Base-by-base conservation (phyloP, 176 grass and related monocot species). In the Paspalum notatum region DNA sequence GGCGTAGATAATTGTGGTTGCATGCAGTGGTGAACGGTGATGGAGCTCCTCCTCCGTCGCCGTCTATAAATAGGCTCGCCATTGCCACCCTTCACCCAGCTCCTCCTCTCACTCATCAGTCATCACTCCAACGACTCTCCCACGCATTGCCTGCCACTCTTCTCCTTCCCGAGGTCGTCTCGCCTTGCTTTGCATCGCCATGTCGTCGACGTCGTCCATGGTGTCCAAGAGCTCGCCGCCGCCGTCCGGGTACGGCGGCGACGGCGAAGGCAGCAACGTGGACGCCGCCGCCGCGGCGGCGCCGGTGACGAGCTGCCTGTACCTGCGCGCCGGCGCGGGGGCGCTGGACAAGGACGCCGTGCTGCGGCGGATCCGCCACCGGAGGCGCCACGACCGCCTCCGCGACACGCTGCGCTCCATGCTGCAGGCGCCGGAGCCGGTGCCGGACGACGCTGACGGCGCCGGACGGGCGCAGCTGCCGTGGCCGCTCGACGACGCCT, bases 301-400 rank as follows among this genome's bases (percentile, higher is more conserved):
- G 43, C 71, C 79, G 12, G 83, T 92, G 4, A 93, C 88, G 18
- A 91, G 65, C 51, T 73, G 43, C 62, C 77, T 97, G 47, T 91
- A 83, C 81, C 81, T 97, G 16, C 89, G 76, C 1, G 58, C 81
- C 7, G 79, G 72, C 9, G 14, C 44, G 13, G 73, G 77, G 18
- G 42, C 85, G 16, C 74, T 97, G 25, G 91, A 91, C 38, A 89
- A 69, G 89, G 91, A 93, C 21, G 70, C 83, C 39, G 86, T 97
- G 63, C 91, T 97, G 49, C 84, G 91, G 18, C 88, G 91, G 70
- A 91, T 97, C 88, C 91, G 89, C 46, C 86, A 97, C 69, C 89
- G 89, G 80, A 83, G 87, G 87, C 86, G 86, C 70, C 86, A 79
- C n/a, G 83, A 85, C 81, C 74, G 46, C 60, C 17, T 93, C 78